A percentile compares a stretch with the other conserved stretches of the same genome.
Evolutionary conservation across 768 basidiomycete species (phyloP).

Genomic region (Flagelloscypha sp.): DNA sequence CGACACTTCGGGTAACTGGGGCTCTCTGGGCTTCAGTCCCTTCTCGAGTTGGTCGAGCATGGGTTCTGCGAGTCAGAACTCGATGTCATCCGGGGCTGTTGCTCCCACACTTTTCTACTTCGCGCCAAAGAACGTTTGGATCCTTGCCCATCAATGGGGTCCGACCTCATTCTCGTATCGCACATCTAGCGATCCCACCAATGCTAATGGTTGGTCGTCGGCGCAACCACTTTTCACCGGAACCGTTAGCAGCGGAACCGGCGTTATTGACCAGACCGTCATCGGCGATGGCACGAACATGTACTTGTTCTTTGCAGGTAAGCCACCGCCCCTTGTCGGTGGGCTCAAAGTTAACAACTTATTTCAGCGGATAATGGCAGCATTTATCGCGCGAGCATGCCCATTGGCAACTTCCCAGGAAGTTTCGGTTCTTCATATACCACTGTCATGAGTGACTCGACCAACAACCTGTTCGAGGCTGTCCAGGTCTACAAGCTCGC

Average conservation of each 20-base stretch:
- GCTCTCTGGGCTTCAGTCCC: slow-evolving; percentile 8
- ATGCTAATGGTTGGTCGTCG: slow-evolving; percentile 8
- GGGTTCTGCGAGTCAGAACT: slow-evolving; percentile 8
- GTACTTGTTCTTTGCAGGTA: slow-evolving; percentile 12
- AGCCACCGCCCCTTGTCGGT: too few species aligned
- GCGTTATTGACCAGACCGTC: slow-evolving; percentile 9
- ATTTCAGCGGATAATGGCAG: slow-evolving; percentile 9
- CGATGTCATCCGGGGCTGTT: slow-evolving; percentile 6
- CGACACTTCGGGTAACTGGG: slow-evolving; percentile 7
- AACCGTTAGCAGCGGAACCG: slow-evolving; percentile 4
- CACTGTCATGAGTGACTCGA: too few species aligned
- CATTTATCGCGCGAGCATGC: slow-evolving; percentile 11
- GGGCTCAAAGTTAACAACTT: too few species aligned
- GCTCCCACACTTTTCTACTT: slow-evolving; percentile 9
- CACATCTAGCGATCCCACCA: slow-evolving; percentile 8
- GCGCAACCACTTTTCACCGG: slow-evolving; percentile 2
- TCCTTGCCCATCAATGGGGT: slow-evolving; percentile 8
- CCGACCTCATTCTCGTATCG: slow-evolving; percentile 5
- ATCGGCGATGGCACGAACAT: slow-evolving; percentile 11
- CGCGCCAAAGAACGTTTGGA: slow-evolving; percentile 7
- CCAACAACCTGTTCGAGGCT: too few species aligned
- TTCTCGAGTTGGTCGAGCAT: slow-evolving; percentile 7
- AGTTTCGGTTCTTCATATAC: slow-evolving; percentile 5
- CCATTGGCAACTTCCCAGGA: slow-evolving; percentile 7
- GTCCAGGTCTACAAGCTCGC: too few species aligned